These are phyloP conservation scores for Posidonia australis DNA, from an alignment of 106 monocot species.

Conservation along the genomic window DNA sequence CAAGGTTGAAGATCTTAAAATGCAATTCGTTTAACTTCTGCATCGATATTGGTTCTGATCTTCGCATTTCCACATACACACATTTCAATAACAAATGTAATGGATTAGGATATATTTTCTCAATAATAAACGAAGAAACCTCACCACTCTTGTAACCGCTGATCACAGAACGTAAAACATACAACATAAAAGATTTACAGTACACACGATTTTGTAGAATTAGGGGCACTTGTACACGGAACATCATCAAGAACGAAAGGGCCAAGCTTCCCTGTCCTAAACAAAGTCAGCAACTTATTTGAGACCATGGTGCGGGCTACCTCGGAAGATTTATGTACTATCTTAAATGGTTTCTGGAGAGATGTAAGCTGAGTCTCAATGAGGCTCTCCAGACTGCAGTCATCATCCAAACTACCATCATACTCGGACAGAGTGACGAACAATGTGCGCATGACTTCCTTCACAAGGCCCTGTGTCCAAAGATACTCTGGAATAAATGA, in stretches of 20 bases:
- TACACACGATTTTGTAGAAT: too few species aligned
- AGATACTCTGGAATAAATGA: not conserved
- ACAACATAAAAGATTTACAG: too few species aligned
- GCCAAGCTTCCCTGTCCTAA: conserved; percentile 80
- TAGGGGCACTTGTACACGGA: conserved; percentile 20
- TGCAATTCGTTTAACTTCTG: too few species aligned
- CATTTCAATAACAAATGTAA: too few species aligned
- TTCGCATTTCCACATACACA: too few species aligned
- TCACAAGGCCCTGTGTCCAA: conserved; percentile 55
- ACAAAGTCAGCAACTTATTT: conserved; percentile 73
- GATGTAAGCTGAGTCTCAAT: conserved; percentile 50
- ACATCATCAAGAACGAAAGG: conserved; percentile 79
- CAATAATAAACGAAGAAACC: too few species aligned
- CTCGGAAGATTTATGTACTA: conserved; percentile 42
- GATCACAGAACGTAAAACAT: too few species aligned
- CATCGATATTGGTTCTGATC: too few species aligned
- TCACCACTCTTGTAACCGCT: too few species aligned
- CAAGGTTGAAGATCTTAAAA: too few species aligned
- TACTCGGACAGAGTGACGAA: conserved; percentile 46
- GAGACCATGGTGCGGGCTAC: conserved; percentile 64
- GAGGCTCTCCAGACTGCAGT: conserved; percentile 57
- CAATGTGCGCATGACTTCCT: conserved; percentile 56
- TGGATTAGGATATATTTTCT: too few species aligned
- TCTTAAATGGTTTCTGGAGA: conserved; percentile 61
- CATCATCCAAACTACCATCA: conserved; percentile 54